Conservation (phyloP, 169 alveolate genomes). For the Neospora caninum region DNA sequence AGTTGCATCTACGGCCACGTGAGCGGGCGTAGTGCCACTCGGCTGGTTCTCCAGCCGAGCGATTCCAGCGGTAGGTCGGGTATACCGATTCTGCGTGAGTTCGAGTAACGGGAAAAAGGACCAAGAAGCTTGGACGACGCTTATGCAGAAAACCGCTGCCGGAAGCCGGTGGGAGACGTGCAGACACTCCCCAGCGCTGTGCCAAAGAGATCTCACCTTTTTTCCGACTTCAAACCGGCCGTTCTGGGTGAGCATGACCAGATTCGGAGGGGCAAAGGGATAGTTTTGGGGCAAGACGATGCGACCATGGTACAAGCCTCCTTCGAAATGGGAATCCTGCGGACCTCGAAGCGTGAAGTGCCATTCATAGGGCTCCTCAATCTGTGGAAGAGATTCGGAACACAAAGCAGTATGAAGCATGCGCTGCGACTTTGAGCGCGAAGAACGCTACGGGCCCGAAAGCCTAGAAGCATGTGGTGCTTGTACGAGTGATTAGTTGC, state of each 20-base stretch:
- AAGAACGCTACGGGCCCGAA: neutral
- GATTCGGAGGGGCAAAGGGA: conserved; percentile 93
- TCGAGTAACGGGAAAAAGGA: no score
- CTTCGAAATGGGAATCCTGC: conserved; percentile 89
- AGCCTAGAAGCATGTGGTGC: neutral
- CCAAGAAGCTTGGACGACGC: neutral
- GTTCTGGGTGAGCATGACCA: conserved; percentile 85
- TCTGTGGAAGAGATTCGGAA: conserved; percentile 71
- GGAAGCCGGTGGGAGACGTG: no score
- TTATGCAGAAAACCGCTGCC: no score
- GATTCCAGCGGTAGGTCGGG: no score
- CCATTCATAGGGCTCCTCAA: conserved; percentile 91
- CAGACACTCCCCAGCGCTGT: no score
- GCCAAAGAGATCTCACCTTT: conserved; percentile 67
- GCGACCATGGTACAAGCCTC: conserved; percentile 94
- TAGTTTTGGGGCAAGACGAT: conserved; percentile 89
- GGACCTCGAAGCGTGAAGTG: conserved; percentile 90
- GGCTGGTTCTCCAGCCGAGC: no score
- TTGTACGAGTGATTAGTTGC: neutral
- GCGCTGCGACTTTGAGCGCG: neutral
- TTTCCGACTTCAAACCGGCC: conserved; percentile 91
- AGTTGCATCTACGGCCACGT: no score
- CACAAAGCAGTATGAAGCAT: neutral
- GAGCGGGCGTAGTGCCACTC: no score
- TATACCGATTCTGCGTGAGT: no score